phyloP scores from a whole-genome alignment of 352 stramenopile species.

The Globisporangium ultimum region DNA sequence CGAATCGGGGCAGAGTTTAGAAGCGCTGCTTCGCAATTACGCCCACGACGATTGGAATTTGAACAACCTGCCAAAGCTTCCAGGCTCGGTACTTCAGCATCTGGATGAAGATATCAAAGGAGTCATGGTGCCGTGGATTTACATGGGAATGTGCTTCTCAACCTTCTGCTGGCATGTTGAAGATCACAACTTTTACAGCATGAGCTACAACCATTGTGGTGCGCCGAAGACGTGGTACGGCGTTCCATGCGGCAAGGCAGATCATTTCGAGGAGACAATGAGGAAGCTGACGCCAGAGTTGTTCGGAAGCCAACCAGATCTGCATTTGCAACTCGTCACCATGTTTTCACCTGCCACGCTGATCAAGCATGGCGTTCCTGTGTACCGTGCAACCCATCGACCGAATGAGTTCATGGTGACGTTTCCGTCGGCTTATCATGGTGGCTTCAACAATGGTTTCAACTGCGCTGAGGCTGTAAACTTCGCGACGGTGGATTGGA shows the following conservation, averaged over 20 bases:
- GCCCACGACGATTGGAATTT: constrained; percentile 95
- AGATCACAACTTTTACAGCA: constrained; percentile 99
- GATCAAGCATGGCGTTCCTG: constrained; percentile 84
- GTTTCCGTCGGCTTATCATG: constrained; percentile 97
- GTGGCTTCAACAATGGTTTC: constrained; percentile 97
- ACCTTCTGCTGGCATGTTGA: constrained; percentile 99
- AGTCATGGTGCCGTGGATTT: constrained; percentile 99
- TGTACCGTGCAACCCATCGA: constrained; percentile 94
- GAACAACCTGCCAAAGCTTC: constrained; percentile 96
- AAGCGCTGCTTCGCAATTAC: constrained; percentile 72
- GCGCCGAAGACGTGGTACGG: constrained; percentile 98
- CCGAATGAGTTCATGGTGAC: constrained; percentile 98
- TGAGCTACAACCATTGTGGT: constrained; percentile 98
- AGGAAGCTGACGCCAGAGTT: constrained; percentile 92
- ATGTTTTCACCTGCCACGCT: constrained; percentile 80
- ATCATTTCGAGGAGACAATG: constrained; percentile 90
- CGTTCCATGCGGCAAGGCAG: constrained; percentile 89
- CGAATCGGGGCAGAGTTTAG: constrained; percentile 27
- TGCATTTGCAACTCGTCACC: constrained; percentile 91
- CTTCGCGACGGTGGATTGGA: constrained; percentile 88
- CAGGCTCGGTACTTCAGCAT: constrained; percentile 93
- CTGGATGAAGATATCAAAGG: constrained; percentile 97
- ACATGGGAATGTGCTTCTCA: constrained; percentile 98
- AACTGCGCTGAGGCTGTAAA: constrained; percentile 92
- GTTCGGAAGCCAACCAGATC: constrained; percentile 93